These are phyloP conservation scores for Coemansia sp. DNA, from an alignment of 192 early-diverging fungal genomes.

Conservation along the genomic window DNA sequence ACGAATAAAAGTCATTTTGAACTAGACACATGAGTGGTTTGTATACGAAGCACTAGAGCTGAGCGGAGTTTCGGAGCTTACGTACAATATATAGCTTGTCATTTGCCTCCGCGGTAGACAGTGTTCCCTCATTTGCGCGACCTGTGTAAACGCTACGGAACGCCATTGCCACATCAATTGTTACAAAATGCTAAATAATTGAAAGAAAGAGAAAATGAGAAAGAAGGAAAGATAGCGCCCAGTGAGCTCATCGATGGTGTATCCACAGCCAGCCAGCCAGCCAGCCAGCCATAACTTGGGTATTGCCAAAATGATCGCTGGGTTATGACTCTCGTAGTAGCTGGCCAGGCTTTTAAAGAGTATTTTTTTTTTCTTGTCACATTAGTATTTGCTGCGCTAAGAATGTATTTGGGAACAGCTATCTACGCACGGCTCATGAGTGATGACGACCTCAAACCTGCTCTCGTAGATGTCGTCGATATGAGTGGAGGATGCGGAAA, in stretches of 20 bases:
- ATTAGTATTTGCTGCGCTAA: neutral
- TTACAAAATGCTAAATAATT: neutral
- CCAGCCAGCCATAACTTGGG: neutral
- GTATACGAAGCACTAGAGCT: neutral
- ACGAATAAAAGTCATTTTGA: neutral
- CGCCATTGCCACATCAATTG: constrained; percentile 30
- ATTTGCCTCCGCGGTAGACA: constrained; percentile 1
- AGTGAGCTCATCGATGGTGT: neutral
- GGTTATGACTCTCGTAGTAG: neutral
- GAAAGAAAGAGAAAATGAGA: neutral
- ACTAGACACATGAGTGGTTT: neutral
- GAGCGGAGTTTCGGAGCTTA: neutral
- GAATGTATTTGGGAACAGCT: constrained; percentile 17
- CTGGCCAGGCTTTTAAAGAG: neutral
- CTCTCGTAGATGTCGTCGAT: constrained; percentile 22
- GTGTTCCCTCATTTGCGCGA: constrained; percentile 46
- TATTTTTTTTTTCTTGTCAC: neutral
- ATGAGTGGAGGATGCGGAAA: constrained; percentile 80
- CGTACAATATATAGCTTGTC: constrained; percentile 47
- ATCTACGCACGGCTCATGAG: constrained; percentile 14
- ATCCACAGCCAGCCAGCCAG: neutral
- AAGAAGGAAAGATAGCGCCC: neutral
- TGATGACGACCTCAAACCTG: neutral
- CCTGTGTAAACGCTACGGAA: constrained; percentile 43
- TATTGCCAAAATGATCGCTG: neutral